A percentile compares a stretch with the other conserved stretches of the same genome.
Evolutionary conservation across 768 basidiomycete species (phyloP).

Genomic region (Collybiopsis luxurians): DNA sequence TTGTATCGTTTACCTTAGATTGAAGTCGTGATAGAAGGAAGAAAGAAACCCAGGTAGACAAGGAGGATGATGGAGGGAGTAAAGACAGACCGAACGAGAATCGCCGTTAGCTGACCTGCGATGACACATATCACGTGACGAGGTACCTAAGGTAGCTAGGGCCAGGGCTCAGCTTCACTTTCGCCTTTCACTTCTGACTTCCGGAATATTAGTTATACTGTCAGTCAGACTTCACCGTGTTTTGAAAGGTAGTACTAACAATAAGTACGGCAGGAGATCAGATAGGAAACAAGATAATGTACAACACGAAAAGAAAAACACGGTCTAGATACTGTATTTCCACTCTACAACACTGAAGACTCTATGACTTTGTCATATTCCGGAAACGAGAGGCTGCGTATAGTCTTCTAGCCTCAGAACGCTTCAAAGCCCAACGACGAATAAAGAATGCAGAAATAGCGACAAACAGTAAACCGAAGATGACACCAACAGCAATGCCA

Average conservation of each 20-base stretch:
- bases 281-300: too few species aligned
- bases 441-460: constrained; percentile 39
- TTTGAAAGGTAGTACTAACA: too few species aligned
- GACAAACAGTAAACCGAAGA: constrained; percentile 41
- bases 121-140: too few species aligned
- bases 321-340: neutral
- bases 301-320: neutral
- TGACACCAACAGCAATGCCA: constrained; percentile 51
- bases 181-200: too few species aligned
- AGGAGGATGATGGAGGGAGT: neutral
- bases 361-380: neutral
- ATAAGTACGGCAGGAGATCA: too few species aligned
- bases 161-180: too few species aligned
- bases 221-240: too few species aligned
- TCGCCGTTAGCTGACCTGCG: too few species aligned
- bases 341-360: neutral
- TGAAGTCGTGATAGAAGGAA: neutral
- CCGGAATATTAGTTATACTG: too few species aligned
- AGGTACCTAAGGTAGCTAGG: too few species aligned
- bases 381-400: constrained; percentile 26
- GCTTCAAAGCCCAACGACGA: neutral
- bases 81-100: too few species aligned
- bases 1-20: neutral
- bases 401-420: neutral
- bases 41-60: neutral